Base-by-base conservation (phyloP, 2,329 filamentous ascomycete genomes). In the Aureobasidium sp. region DNA sequence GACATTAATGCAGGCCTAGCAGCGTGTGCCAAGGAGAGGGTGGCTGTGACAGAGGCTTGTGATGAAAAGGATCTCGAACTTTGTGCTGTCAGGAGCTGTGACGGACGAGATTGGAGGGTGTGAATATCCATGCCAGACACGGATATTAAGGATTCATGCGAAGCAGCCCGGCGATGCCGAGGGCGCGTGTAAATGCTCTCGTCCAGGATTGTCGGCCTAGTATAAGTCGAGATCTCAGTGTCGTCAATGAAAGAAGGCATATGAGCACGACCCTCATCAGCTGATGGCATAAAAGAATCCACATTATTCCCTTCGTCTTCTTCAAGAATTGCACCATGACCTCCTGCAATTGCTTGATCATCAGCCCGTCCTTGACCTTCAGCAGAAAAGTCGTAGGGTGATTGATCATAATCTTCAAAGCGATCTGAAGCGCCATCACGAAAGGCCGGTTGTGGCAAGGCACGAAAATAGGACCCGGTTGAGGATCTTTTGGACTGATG, bases 61-160 rank as follows among this genome's bases (percentile, higher is more conserved):
- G 78, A 76, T 17, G 75, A 75, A 60, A 78, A 78, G 33, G 76
- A 73, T 45, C 75, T 70, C 58, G 70, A 60, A 77, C 78, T 61
- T 80, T 83, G 25, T 82, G 74, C 68, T 63, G 76, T 77, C 19
- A 86, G 83, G 61, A 94, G 81, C 67, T 95, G 89, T 35, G 88
- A 89, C 0, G 90, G 89, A 4, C 88, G 83, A 1, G 81, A 80
- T 67, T 87, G 86, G 4, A 95, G 79, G 3, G 71, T 72, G 71
- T 95, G 91, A 53, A 96, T 95, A 69, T 96, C 93, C 71, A 96
- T 86, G 2, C 90, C 91, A 0, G 86, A 84, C 1, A 96, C 81
- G 0, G 92, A 96, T 66, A 96, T 82, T 63, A 96, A 86, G 19
- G 90, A 95, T 70, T 96, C 92, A 67, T 95, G 90, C 1, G 92